phyloP scores from a whole-genome alignment of 2,329 filamentous ascomycete genomes.

The Massarina eburnea region DNA sequence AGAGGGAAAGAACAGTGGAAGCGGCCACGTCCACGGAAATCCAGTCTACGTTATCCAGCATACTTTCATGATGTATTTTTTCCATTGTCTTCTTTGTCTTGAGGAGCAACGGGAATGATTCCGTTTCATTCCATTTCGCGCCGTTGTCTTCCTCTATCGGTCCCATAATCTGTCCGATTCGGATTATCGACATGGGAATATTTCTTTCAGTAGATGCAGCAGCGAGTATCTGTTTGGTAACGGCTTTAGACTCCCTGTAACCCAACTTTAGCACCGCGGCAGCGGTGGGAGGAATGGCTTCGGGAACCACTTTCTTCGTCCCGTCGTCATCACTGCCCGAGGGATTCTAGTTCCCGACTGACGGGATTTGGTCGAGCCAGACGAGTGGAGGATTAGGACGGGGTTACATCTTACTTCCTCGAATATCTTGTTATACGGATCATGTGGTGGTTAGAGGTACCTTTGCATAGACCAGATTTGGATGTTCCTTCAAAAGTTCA shows the following conservation, averaged over 20 bases:
- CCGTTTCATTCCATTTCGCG: constrained; percentile 13
- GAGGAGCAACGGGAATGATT: constrained; percentile 15
- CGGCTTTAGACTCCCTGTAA: constrained; percentile 52
- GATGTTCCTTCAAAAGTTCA: constrained; percentile 1
- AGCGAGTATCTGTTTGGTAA: constrained; percentile 46
- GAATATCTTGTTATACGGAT: constrained; percentile 11
- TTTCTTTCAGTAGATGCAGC: neutral
- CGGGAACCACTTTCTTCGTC: constrained; percentile 1
- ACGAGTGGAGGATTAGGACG: constrained; percentile 35
- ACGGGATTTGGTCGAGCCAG: constrained; percentile 35
- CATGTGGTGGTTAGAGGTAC: constrained; percentile 5
- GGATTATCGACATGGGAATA: constrained; percentile 17
- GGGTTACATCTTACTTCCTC: constrained; percentile 24
- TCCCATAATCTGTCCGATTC: constrained; percentile 47
- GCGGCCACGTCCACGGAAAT: constrained; percentile 13
- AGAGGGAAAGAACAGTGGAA: constrained; percentile 1
- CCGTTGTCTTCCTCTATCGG: constrained; percentile 3
- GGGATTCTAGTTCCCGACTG: constrained; percentile 7
- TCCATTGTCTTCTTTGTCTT: constrained; percentile 6
- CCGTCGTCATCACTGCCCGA: neutral
- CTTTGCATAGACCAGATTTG: constrained; percentile 5
- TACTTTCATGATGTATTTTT: constrained; percentile 1
- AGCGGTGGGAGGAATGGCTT: constrained; percentile 1
- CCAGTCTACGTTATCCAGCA: constrained; percentile 11
- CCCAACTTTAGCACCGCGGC: constrained; percentile 41